These are phyloP conservation scores for Penicillium verrucosum DNA, from an alignment of 2,329 filamentous ascomycete genomes.

Conservation along the genomic window DNA sequence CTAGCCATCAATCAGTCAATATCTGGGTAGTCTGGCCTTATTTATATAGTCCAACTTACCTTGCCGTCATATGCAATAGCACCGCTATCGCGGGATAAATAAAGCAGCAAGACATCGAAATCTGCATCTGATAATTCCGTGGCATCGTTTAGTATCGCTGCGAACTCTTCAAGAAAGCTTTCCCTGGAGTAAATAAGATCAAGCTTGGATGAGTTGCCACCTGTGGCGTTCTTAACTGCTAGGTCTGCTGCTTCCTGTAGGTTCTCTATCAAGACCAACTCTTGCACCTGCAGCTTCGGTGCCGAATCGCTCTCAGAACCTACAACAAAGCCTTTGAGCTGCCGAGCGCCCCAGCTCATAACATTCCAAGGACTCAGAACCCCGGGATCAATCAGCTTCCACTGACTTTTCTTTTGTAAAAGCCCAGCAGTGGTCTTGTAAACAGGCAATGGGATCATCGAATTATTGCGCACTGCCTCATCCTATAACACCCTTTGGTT, in stretches of 20 bases:
- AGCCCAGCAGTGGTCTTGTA: slow-evolving; percentile 66
- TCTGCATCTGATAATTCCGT: slow-evolving; percentile 60
- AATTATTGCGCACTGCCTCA: slow-evolving; percentile 67
- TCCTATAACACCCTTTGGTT: slow-evolving; percentile 35
- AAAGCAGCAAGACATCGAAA: slow-evolving; percentile 66
- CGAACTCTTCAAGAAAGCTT: slow-evolving; percentile 61
- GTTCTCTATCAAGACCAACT: slow-evolving; percentile 53
- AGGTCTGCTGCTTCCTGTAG: slow-evolving; percentile 55
- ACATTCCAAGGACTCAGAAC: slow-evolving; percentile 63
- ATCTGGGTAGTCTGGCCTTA: background rate
- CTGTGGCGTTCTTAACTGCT: slow-evolving; percentile 47
- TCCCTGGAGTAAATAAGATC: slow-evolving; percentile 66
- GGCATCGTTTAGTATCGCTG: slow-evolving; percentile 48
- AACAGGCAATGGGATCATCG: slow-evolving; percentile 66
- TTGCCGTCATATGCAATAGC: slow-evolving; percentile 48
- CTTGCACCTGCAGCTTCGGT: slow-evolving; percentile 38
- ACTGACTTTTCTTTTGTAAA: slow-evolving; percentile 66
- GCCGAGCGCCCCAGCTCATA: slow-evolving; percentile 70
- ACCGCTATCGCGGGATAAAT: slow-evolving; percentile 65
- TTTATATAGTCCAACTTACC: slow-evolving; percentile 30
- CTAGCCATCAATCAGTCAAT: slow-evolving; percentile 33
- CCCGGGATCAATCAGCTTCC: slow-evolving; percentile 49
- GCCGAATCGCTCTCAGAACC: slow-evolving; percentile 38
- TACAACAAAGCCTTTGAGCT: slow-evolving; percentile 59
- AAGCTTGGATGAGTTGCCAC: slow-evolving; percentile 51